A percentile compares a stretch with the other conserved stretches of the same genome.
These are phyloP conservation scores for Calonectria naviculata DNA, from an alignment of 2,329 filamentous ascomycete species.

Conservation along the genomic window DNA sequence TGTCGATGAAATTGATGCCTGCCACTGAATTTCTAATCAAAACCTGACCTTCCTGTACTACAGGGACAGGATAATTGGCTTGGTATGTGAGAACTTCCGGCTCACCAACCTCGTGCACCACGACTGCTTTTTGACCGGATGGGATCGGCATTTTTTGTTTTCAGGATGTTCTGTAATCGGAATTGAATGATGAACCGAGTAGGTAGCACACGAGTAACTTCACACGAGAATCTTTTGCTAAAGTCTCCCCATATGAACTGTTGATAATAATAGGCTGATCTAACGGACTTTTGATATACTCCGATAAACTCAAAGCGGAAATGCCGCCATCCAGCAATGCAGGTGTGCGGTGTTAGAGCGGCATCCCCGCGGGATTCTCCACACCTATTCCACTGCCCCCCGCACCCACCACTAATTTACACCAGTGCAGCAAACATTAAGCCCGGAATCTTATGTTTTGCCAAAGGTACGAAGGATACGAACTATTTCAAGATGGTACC, in stretches of 20 bases:
- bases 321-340: no score
- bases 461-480: no score
- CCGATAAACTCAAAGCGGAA: not conserved
- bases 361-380: not conserved
- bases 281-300: not conserved
- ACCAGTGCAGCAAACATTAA: no score
- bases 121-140: not conserved
- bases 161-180: no score
- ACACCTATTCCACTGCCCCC: not conserved
- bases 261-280: not conserved
- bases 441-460: no score
- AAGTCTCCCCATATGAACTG: no score
- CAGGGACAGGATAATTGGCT: not conserved
- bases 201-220: no score
- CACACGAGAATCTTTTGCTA: no score
- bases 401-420: no score
- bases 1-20: not conserved
- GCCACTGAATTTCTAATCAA: not conserved
- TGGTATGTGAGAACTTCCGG: not conserved
- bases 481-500: no score
- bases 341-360: not conserved
- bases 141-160: not conserved
- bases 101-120: not conserved
- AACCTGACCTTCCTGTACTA: not conserved
- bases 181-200: no score